Conservation (phyloP, 805 yeast genomes). For the Wickerhamomyces pijperi region DNA sequence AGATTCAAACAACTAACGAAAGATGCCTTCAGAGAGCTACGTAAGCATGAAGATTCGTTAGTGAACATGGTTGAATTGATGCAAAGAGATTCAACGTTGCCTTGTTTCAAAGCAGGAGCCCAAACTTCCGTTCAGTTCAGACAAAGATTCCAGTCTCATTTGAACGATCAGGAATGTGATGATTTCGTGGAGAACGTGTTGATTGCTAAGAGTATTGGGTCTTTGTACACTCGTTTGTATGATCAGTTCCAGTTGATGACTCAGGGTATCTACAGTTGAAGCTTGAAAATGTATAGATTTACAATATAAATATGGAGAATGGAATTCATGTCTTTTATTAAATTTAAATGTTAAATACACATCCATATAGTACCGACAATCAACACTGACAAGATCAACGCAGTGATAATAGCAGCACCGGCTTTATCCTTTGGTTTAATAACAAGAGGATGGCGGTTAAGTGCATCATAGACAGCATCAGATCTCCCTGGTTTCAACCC, state of each 20-base stretch:
- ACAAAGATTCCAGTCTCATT: constrained; percentile 72
- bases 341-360: no score
- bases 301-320: no score
- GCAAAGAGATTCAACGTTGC: constrained; percentile 84
- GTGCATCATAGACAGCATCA: constrained; percentile 16
- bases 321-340: no score
- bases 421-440: constrained; percentile 58
- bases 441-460: constrained; percentile 23
- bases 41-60: constrained; percentile 65
- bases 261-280: constrained; percentile 79
- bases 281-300: no score
- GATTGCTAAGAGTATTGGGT: constrained; percentile 75
- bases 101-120: constrained; percentile 85
- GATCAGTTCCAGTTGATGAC: constrained; percentile 93
- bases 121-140: constrained; percentile 68
- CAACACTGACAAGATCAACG: constrained; percentile 45
- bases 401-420: constrained; percentile 84
- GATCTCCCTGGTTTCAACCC: constrained; percentile 29
- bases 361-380: constrained; percentile 73
- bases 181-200: constrained; percentile 66
- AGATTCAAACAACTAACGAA: constrained; percentile 55
- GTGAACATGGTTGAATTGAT: constrained; percentile 82
- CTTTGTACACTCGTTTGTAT: constrained; percentile 81
- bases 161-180: constrained; percentile 64
- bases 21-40: constrained; percentile 60